These are phyloP conservation scores for Sordariomycetes sp. DNA, from an alignment of 2,329 filamentous ascomycete species.

Conservation along the genomic window DNA sequence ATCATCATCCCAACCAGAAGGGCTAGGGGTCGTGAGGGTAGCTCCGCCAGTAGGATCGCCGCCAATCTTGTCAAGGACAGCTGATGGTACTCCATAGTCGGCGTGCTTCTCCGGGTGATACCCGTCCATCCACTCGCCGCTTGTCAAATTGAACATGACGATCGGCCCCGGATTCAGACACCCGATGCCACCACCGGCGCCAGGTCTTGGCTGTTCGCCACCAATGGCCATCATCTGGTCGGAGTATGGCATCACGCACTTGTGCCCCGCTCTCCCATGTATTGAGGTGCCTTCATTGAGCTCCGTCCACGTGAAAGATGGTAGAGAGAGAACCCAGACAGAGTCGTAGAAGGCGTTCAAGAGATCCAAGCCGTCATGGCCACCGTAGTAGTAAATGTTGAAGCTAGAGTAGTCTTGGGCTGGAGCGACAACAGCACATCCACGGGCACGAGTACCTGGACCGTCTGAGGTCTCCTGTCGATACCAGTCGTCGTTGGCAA, in stretches of 20 bases:
- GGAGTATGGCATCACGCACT: constrained; percentile 67
- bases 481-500: constrained; percentile 59
- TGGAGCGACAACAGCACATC: constrained; percentile 67
- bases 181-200: constrained; percentile 10
- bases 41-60: constrained; percentile 58
- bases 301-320: constrained; percentile 70
- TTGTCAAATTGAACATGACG: constrained; percentile 65
- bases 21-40: constrained; percentile 55
- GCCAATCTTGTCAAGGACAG: constrained; percentile 57
- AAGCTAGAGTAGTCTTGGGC: constrained; percentile 64
- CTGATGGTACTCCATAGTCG: constrained; percentile 60
- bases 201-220: constrained; percentile 47
- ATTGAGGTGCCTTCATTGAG: constrained; percentile 29
- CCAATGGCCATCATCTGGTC: constrained; percentile 75
- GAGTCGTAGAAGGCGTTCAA: constrained; percentile 44
- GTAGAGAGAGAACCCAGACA: constrained; percentile 74
- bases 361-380: constrained; percentile 48
- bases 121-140: constrained; percentile 56
- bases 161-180: constrained; percentile 47
- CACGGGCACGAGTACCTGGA: constrained; percentile 52
- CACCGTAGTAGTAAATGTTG: constrained; percentile 80
- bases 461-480: constrained; percentile 55
- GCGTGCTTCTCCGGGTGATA: constrained; percentile 58
- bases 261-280: constrained; percentile 62
- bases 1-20: constrained; percentile 43